Evolutionary conservation across 2,329 filamentous ascomycete species (phyloP).

Genomic region (Claviceps purpurea): DNA sequence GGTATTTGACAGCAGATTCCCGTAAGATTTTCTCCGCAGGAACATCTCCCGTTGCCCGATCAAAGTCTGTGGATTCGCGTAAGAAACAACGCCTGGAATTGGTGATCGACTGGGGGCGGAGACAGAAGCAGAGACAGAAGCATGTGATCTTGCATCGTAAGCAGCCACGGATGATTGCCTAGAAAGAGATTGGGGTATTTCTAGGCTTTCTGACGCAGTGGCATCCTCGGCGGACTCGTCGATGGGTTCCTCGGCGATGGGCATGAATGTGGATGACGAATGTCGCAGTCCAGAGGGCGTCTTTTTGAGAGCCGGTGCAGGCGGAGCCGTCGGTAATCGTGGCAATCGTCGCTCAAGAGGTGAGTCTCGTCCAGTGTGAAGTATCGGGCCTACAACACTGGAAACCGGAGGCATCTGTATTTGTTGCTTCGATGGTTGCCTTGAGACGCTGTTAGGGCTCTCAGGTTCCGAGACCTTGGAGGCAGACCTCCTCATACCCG

Average conservation of each 20-base stretch:
- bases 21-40: conserved; percentile 37
- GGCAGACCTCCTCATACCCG: conserved; percentile 15
- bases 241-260: conserved; percentile 31
- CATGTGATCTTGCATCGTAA: conserved; percentile 9
- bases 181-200: conserved; percentile 3
- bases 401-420: conserved; percentile 11
- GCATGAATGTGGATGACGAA: conserved; percentile 16
- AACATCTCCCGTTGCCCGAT: conserved; percentile 42
- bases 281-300: conserved; percentile 11
- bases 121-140: neutral
- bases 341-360: conserved; percentile 1
- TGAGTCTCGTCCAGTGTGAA: neutral
- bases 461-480: conserved; percentile 16
- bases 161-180: conserved; percentile 11
- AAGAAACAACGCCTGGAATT: conserved; percentile 34
- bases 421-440: conserved; percentile 11
- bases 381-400: neutral
- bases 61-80: conserved; percentile 39
- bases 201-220: conserved; percentile 4
- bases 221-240: conserved; percentile 7
- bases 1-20: conserved; percentile 19
- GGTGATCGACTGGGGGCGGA: conserved; percentile 11
- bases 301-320: conserved; percentile 10
- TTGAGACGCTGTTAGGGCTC: conserved; percentile 5
- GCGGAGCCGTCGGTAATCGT: neutral